Base-by-base conservation (phyloP, 176 grass and related monocot genomes). In the Pharus latifolius region DNA sequence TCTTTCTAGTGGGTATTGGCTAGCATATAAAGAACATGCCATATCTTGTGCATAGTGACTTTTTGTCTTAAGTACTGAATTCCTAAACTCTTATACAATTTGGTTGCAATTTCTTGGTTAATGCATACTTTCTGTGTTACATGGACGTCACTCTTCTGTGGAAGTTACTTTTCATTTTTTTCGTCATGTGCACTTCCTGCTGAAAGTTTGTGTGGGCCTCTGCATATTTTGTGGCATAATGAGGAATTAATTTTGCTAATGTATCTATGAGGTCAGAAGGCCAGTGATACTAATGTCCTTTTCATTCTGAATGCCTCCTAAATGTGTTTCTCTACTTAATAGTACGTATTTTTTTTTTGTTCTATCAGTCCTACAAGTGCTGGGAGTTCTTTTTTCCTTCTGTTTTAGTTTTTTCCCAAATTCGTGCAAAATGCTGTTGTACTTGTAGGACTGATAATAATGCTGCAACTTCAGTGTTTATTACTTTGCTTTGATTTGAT, bases 281-380 rank as follows among this genome's bases (percentile, higher is more conserved):
- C 35, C 54, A 46, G 45, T 83, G 78, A 78, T 18, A 45, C 62
- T 13, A 20, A 74, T 80, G 84, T 84, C 83, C 87, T 86, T 90
- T 90, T 90, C 87, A 90, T 90, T 90, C 83, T 90, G 78, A 86
- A 58, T 69, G 82, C 60, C 81, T 6, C 16, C 34, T 10, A 3
- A 37, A 17, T 33, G 10, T 79, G 10, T 79, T 26, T 46, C n/a
- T 28, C 7, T 54, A 25, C 13, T 23, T 33, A n/a, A 42, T 25
- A 4, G 34, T 15, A 12, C 14, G 5, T 24, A 41, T 29, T 23
- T 56, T 19, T 46, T 20, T 65, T n/a, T n/a, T n/a, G n/a, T n/a
- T n/a, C n/a, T n/a, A n/a, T n/a, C n/a, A n/a, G n/a, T n/a, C n/a
- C n/a, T n/a, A n/a, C n/a, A n/a, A n/a, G n/a, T n/a, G n/a, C n/a